These are phyloP conservation scores for Mycena capillaripes DNA, from an alignment of 768 basidiomycete species.

Conservation along the genomic window DNA sequence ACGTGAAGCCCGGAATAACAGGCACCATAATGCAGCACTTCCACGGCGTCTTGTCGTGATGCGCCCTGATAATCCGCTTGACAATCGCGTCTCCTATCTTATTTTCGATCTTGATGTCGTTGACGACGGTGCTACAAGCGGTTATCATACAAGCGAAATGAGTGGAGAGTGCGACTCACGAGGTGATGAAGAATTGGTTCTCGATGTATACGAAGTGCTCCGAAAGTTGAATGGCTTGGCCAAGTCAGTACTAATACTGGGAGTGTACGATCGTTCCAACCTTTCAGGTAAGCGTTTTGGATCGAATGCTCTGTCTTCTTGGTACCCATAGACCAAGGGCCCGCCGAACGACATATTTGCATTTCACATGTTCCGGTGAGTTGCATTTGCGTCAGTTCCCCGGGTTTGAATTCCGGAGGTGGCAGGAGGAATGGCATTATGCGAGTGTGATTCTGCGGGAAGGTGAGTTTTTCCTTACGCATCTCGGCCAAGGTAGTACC, in stretches of 20 bases:
- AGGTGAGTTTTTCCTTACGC: not conserved
- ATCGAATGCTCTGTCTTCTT: conserved; percentile 91
- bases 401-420: conserved; percentile 90
- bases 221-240: conserved; percentile 87
- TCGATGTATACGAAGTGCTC: conserved; percentile 99
- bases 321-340: conserved; percentile 97
- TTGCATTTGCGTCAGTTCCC: conserved; percentile 82
- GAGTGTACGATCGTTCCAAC: conserved; percentile 51
- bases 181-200: conserved; percentile 93
- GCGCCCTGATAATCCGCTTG: conserved; percentile 89
- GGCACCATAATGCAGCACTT: conserved; percentile 95
- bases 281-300: conserved; percentile 94
- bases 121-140: conserved; percentile 77
- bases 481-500: conserved; percentile 56
- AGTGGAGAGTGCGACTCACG: conserved; percentile 62
- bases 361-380: conserved; percentile 97
- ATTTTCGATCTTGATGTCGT: conserved; percentile 91
- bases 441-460: conserved; percentile 87
- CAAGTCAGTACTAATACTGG: not conserved
- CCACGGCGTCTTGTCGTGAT: conserved; percentile 86
- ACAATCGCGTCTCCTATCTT: conserved; percentile 95
- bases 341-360: conserved; percentile 95
- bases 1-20: conserved; percentile 92
- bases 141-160: not conserved
- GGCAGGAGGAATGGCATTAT: conserved; percentile 95